These are phyloP conservation scores for Zygotorulaspora chibaensis DNA, from an alignment of 805 yeast genomes.

Conservation along the genomic window DNA sequence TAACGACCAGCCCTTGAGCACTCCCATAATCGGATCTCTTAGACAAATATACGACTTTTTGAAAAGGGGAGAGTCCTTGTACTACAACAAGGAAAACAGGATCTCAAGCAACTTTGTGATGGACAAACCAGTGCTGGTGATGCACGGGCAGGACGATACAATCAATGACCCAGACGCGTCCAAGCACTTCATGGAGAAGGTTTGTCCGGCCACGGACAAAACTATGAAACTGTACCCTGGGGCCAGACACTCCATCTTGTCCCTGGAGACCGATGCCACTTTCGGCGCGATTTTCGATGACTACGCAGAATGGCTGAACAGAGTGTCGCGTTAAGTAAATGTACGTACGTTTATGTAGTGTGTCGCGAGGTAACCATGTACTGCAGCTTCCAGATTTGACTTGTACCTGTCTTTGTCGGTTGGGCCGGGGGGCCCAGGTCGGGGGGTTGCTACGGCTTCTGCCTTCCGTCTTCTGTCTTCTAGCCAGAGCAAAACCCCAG, in stretches of 20 bases:
- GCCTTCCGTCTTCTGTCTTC: neutral
- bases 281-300: constrained; percentile 36
- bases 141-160: constrained; percentile 62
- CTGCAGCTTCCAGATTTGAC: too few relatives aligned
- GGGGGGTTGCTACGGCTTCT: neutral
- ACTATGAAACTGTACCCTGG: constrained; percentile 22
- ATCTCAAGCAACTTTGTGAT: constrained; percentile 31
- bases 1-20: constrained; percentile 38
- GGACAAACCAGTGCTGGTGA: constrained; percentile 47
- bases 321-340: neutral
- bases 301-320: constrained; percentile 40
- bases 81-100: constrained; percentile 35
- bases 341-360: neutral
- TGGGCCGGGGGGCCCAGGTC: neutral
- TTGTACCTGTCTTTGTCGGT: neutral
- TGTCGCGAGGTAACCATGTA: neutral
- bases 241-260: constrained; percentile 42
- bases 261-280: constrained; percentile 43
- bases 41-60: constrained; percentile 57
- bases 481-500: neutral
- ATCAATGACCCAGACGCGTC: constrained; percentile 54
- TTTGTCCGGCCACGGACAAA: constrained; percentile 31
- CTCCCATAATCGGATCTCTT: constrained; percentile 51
- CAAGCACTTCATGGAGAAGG: constrained; percentile 37
- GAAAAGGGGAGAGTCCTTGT: constrained; percentile 52